A percentile compares a stretch with the other conserved stretches of the same genome.
Conservation (phyloP, 495 filamentous ascomycete genomes). For the Tuber calosporum region DNA sequence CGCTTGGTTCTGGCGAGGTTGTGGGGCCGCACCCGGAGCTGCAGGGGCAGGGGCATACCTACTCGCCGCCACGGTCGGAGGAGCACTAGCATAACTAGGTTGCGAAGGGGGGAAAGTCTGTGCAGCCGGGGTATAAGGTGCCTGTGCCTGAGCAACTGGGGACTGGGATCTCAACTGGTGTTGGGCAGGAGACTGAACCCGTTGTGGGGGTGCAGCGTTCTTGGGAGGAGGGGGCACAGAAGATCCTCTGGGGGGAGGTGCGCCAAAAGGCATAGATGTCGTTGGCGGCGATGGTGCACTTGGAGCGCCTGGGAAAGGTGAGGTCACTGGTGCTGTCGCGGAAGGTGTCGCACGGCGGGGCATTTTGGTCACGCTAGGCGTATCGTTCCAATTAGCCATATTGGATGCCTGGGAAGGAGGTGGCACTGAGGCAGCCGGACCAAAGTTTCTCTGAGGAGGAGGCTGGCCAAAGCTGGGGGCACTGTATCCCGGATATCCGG, state of each 20-base stretch:
- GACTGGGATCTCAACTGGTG: conserved; percentile 30
- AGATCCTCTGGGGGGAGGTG: conserved; percentile 44
- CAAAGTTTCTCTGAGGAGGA: conserved; percentile 53
- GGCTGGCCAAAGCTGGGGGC: conserved; percentile 43
- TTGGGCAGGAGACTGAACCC: conserved; percentile 50
- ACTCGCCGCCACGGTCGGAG: conserved; percentile 46
- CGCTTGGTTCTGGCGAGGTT: conserved; percentile 53
- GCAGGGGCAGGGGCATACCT: conserved; percentile 44
- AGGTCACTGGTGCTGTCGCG: conserved; percentile 53
- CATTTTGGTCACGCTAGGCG: conserved; percentile 71
- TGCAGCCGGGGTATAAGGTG: conserved; percentile 38
- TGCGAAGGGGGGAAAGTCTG: conserved; percentile 48
- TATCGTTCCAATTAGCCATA: conserved; percentile 85
- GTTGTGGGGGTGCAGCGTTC: conserved; percentile 49
- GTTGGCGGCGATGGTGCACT: conserved; percentile 45
- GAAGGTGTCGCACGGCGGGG: conserved; percentile 49
- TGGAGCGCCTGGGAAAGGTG: conserved; percentile 50
- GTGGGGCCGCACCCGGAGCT: conserved; percentile 53
- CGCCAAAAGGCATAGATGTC: conserved; percentile 42
- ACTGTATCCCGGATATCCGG: conserved; percentile 37
- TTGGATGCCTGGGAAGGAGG: conserved; percentile 66
- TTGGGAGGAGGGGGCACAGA: conserved; percentile 54
- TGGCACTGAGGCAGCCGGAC: conserved; percentile 55
- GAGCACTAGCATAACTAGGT: conserved; percentile 58
- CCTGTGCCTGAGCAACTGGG: conserved; percentile 36